Base-by-base conservation (phyloP, 345 rosid species). In the Acer yangbiense region DNA sequence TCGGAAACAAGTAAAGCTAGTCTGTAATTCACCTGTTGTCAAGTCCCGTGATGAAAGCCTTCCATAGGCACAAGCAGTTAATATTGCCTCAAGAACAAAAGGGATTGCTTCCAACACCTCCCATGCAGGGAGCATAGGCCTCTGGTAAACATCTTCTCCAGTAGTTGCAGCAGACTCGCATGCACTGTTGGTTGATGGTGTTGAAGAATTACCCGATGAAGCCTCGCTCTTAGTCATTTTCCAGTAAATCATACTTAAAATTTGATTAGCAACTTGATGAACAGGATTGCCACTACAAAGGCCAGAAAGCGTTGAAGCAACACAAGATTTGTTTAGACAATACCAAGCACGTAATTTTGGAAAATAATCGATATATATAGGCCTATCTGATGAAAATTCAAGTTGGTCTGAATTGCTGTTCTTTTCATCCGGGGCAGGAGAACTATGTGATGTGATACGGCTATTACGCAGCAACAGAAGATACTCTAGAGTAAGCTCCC, bases 1-100 rank as follows among this genome's bases (percentile, higher is more conserved):
- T 16, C 10, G 63, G 62, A 43, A 83, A 62, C 25, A 35, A 80
- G 74, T 32, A 54, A 80, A 68, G 54, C 9, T 32, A 65, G 76
- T 21, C 18, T 8, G 65, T 20, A 43, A 20, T 18, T 43, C 25
- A 88, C 94, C 94, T 85, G 91, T 91, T 50, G 84, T 89, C 76
- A 91, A 74, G 74, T 89, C 90, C 79, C 92, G 85, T 65, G 94
- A 85, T 50, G 91, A 89, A 76, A 91, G 88, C 74, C 85, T 84
- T 73, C 91, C 94, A 84, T 89, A 81, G 74, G 90, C 91, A 85
- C 94, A 91, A 71, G 94, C 94, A 67, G 87, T 89, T 84, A 91
- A 83, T 57, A 88, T 79, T 68, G 94, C 92, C 77, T 89, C 91
- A 39, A 91, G 88, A 55, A 87, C 90, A 70, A 78, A 86, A 16